Conservation (phyloP, 2,329 filamentous ascomycete genomes). For the Exophiala oligosperma region DNA sequence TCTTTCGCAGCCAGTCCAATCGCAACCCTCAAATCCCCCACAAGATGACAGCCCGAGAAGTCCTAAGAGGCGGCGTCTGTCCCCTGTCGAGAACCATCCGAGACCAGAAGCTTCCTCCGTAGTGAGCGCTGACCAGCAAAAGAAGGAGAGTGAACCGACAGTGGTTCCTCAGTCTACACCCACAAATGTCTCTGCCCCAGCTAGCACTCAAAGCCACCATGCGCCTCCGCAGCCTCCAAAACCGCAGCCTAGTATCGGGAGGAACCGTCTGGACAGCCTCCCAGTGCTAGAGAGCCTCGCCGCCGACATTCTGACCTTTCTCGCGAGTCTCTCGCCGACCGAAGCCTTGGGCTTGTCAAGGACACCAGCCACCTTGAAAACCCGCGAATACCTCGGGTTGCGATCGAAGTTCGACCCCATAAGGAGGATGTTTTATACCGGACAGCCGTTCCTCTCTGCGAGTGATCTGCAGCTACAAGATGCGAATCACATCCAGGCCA, state of each 20-base stretch:
- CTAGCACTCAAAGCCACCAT: background rate
- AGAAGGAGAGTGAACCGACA: background rate
- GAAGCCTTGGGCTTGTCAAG: conserved; percentile 59
- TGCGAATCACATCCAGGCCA: conserved; percentile 56
- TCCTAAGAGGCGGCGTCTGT: conserved; percentile 26
- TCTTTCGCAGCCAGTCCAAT: background rate
- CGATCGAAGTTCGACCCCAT: conserved; percentile 64
- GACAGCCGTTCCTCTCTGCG: conserved; percentile 57
- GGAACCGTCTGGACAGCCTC: conserved; percentile 58
- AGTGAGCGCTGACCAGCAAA: background rate
- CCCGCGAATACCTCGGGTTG: conserved; percentile 62
- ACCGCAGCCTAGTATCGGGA: conserved; percentile 2
- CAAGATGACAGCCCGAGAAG: conserved; percentile 23
- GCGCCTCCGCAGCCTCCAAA: conserved; percentile 4
- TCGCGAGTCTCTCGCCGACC: conserved; percentile 16
- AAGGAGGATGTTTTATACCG: conserved; percentile 60
- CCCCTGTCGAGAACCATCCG: conserved; percentile 41
- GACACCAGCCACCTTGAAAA: conserved; percentile 55
- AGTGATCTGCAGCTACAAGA: conserved; percentile 54
- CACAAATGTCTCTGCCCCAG: background rate
- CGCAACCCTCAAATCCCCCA: background rate
- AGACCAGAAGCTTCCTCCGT: background rate
- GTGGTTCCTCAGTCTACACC: background rate
- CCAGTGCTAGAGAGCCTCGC: conserved; percentile 63
- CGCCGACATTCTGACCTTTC: conserved; percentile 25